phyloP scores from a whole-genome alignment of 2,329 filamentous ascomycete genomes.

The Zymoseptoria pseudotritici region DNA sequence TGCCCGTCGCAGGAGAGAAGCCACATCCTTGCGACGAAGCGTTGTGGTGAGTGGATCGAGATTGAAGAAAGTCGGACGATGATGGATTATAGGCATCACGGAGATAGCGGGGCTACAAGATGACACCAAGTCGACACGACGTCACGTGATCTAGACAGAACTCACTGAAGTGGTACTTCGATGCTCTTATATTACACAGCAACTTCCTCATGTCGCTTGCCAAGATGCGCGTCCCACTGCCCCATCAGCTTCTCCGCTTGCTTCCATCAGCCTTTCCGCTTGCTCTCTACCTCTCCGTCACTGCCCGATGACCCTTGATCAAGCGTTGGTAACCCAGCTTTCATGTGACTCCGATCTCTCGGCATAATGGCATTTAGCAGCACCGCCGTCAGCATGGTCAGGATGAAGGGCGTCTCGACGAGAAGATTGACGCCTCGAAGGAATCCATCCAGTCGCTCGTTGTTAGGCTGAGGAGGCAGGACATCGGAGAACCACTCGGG shows the following conservation, averaged over 20 bases:
- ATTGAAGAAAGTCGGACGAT: not conserved
- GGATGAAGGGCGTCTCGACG: constrained; percentile 17
- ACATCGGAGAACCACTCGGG: constrained; percentile 15
- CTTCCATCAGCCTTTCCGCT: not conserved
- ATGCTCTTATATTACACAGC: not conserved
- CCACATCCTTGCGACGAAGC: constrained; percentile 38
- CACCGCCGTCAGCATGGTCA: constrained; percentile 14
- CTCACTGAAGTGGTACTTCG: not conserved
- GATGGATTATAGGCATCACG: not conserved
- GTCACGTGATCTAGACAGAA: not conserved
- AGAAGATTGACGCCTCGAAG: constrained; percentile 15
- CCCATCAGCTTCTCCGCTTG: not conserved
- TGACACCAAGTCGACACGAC: not conserved
- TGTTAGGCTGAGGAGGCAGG: constrained; percentile 8
- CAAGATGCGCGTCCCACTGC: not conserved
- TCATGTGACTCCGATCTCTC: constrained; percentile 4
- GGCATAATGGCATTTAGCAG: constrained; percentile 17
- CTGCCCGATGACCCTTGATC: not conserved
- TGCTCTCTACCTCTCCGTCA: not conserved
- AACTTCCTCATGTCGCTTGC: too few species aligned
- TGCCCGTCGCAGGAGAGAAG: constrained; percentile 49
- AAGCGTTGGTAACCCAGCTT: not conserved
- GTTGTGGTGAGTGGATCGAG: not conserved
- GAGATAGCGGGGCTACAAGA: not conserved
- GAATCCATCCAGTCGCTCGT: constrained; percentile 14